These are phyloP conservation scores for Trametes cinnabarina DNA, from an alignment of 768 basidiomycete species.

Conservation along the genomic window DNA sequence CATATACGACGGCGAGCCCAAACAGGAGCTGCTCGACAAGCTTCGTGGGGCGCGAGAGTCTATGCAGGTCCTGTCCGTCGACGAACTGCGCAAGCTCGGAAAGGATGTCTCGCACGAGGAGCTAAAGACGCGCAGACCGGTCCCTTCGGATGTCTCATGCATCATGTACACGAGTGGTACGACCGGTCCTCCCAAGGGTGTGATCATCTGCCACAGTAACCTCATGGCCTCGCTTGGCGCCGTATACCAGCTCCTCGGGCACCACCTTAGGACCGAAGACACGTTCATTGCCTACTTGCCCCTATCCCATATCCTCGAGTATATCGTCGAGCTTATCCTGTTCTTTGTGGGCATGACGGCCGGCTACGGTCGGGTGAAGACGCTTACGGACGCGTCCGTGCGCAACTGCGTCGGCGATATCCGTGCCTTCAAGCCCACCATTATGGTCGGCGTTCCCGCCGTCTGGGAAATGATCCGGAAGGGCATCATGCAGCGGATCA, in stretches of 20 bases:
- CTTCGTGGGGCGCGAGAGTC: constrained; percentile 54
- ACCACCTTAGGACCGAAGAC: constrained; percentile 58
- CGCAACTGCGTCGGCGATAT: constrained; percentile 89
- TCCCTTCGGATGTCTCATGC: constrained; percentile 52
- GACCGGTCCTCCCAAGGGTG: constrained; percentile 94
- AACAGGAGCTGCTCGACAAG: constrained; percentile 51
- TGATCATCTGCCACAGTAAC: constrained; percentile 84
- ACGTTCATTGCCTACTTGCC: constrained; percentile 88
- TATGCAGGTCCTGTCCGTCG: constrained; percentile 61
- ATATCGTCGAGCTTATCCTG: constrained; percentile 82
- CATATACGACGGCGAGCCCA: constrained; percentile 79
- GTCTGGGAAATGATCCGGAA: constrained; percentile 98
- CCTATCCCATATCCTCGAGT: constrained; percentile 93
- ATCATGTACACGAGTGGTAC: constrained; percentile 89
- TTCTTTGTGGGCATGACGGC: constrained; percentile 74
- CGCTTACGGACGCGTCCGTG: constrained; percentile 91
- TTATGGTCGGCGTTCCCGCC: constrained; percentile 93
- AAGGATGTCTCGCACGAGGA: constrained; percentile 50
- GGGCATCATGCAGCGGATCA: constrained; percentile 83
- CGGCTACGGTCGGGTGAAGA: constrained; percentile 94
- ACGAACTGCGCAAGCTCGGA: constrained; percentile 72
- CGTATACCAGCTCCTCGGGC: constrained; percentile 68
- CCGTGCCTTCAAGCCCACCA: constrained; percentile 74
- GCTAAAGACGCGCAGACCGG: constrained; percentile 50
- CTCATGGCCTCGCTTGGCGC: constrained; percentile 85